These are phyloP conservation scores for Tylopilus sp. DNA, from an alignment of 1,284 basidiomycete species.

Conservation along the genomic window DNA sequence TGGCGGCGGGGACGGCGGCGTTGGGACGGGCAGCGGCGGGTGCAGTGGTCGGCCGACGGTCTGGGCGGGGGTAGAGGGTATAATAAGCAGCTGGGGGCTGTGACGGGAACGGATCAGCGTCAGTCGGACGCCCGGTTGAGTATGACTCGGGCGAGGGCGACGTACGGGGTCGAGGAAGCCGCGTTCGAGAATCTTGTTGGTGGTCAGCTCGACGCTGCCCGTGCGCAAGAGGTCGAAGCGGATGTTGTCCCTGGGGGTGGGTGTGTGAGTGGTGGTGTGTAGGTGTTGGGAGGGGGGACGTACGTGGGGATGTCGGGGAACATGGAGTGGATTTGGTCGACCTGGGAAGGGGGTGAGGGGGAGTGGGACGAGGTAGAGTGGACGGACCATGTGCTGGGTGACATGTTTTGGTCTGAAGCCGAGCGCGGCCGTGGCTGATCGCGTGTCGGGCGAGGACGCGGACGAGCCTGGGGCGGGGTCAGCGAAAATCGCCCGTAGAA, in stretches of 20 bases:
- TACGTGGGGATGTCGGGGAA: constrained; percentile 87
- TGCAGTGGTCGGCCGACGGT: constrained; percentile 37
- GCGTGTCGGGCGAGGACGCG: constrained; percentile 47
- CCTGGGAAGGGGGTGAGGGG: constrained; percentile 50
- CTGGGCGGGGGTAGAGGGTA: constrained; percentile 69
- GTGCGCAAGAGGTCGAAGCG: constrained; percentile 83
- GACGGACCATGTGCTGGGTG: constrained; percentile 78
- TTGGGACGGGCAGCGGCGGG: constrained; percentile 25
- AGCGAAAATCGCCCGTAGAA: background rate
- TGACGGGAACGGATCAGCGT: background rate
- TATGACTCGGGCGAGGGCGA: constrained; percentile 15
- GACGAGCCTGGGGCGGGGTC: constrained; percentile 14
- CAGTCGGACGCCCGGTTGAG: background rate
- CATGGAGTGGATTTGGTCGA: constrained; percentile 74
- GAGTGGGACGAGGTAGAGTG: background rate
- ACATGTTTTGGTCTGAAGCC: constrained; percentile 83
- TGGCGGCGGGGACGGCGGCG: background rate
- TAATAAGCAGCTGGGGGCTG: constrained; percentile 81
- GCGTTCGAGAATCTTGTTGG: constrained; percentile 82
- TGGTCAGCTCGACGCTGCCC: constrained; percentile 78
- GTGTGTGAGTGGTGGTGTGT: background rate
- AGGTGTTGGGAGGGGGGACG: constrained; percentile 47
- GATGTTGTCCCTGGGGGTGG: constrained; percentile 77
- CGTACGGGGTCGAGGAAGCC: constrained; percentile 81
- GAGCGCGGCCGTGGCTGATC: constrained; percentile 65